A percentile compares a stretch with the other conserved stretches of the same genome.
These are phyloP conservation scores for Aspergillus novoparasiticus DNA, from an alignment of 2,329 filamentous ascomycete genomes.

Conservation along the genomic window DNA sequence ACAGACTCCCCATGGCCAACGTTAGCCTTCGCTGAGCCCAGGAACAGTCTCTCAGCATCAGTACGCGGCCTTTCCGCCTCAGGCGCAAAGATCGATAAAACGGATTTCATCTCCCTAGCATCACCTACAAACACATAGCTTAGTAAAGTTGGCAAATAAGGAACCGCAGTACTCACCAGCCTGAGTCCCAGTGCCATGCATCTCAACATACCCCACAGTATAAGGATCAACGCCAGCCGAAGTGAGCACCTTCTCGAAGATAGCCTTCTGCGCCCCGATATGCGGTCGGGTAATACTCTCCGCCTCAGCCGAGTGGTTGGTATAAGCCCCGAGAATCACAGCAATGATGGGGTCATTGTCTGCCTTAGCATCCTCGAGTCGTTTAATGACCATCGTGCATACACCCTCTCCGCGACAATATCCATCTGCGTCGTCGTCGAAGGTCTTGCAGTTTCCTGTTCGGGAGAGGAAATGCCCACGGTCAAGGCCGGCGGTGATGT, in stretches of 20 bases:
- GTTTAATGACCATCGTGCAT: conserved; percentile 75
- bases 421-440: conserved; percentile 77
- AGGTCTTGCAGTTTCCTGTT: conserved; percentile 76
- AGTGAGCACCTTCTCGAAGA: conserved; percentile 71
- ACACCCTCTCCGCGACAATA: conserved; percentile 81
- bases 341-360: conserved; percentile 73
- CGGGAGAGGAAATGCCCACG: conserved; percentile 74
- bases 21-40: conserved; percentile 67
- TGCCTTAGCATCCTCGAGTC: conserved; percentile 73
- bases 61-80: conserved; percentile 41
- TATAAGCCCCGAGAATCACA: conserved; percentile 72
- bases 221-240: conserved; percentile 74
- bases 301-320: conserved; percentile 80
- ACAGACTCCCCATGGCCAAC: conserved; percentile 66
- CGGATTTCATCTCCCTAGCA: conserved; percentile 77
- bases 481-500: conserved; percentile 64
- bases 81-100: conserved; percentile 66
- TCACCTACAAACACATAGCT: conserved; percentile 47
- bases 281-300: conserved; percentile 85
- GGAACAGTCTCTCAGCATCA: conserved; percentile 53
- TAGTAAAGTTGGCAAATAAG: not conserved
- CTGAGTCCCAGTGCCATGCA: conserved; percentile 88
- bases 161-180: conserved; percentile 53
- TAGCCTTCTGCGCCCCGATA: conserved; percentile 70
- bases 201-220: conserved; percentile 81